Evolutionary conservation across 768 basidiomycete species (phyloP), one percentile per base, ranked within the genome.

Genomic region (Russula ochroleuca): DNA sequence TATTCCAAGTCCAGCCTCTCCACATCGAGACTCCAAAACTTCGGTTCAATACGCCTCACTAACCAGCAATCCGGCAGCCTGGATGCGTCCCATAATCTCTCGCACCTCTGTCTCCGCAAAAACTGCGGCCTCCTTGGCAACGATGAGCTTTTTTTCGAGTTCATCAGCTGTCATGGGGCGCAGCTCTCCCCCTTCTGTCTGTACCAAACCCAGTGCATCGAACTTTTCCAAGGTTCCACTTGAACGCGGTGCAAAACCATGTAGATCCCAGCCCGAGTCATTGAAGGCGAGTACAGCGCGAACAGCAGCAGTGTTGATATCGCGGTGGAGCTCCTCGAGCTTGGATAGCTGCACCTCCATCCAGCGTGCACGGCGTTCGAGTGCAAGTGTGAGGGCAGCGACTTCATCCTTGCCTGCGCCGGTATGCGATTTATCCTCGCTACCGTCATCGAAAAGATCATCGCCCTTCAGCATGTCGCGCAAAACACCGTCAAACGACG

Each of bases 281-380:
- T 92, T 93, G 78, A 90, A 88, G 1, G 87, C 82, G 28, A 93
- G 79, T 23, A 92, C 86, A 8, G 90, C 89, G 31, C 87, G 82
- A 31, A 92, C 90, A 5, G 91, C 90, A 7, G 92, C 92, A 2
- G 84, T 90, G 73, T 94, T 94, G 75, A 94, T 93, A 68, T 94
- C 92, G 33, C 89, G 87, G 68, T 94, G 92, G 38, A 94, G 79
- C 70, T 92, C 92, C 73, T 94, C 92, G 40, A 94, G 78, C 72
- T 94, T 93, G 0, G 89, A 90, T 19, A 94, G 75, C 73, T 93
- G 92, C 23, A 92, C 88, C 74, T 94, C 91, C 89, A 94, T 93
- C 90, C 92, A 94, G 48, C 90, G 81, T 17, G 92, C 92, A n/a
- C 92, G 88, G 65, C 89, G 86, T 72, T 92, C 91, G 50, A 94